Conservation (phyloP, 352 stramenopile genomes). For the Globisporangium megalacanthum region DNA sequence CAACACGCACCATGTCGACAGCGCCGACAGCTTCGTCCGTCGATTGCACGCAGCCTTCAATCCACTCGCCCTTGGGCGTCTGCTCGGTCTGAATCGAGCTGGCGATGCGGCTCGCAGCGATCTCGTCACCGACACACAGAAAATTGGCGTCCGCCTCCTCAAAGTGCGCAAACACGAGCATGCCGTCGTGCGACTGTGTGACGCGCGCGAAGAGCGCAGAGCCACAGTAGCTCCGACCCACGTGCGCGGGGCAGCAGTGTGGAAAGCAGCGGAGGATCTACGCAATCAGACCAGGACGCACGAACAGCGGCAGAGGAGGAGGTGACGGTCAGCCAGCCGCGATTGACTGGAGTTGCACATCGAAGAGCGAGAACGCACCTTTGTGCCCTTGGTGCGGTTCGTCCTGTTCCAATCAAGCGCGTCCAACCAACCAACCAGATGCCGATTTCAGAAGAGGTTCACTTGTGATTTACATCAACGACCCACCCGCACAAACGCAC, state of each 20-base stretch:
- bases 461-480: no score
- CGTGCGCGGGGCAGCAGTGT: conserved; percentile 59
- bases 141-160: conserved; percentile 33
- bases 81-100: conserved; percentile 50
- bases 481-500: no score
- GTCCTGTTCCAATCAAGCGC: conserved; percentile 17
- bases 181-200: conserved; percentile 12
- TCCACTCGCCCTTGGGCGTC: conserved; percentile 60
- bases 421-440: no score
- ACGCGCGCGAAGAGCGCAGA: conserved; percentile 42
- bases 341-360: background rate
- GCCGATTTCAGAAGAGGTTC: background rate
- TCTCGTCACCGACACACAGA: conserved; percentile 21
- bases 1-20: background rate
- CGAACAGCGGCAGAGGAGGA: background rate
- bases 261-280: conserved; percentile 72
- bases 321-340: background rate
- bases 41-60: conserved; percentile 28
- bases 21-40: background rate
- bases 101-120: conserved; percentile 22
- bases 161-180: conserved; percentile 51
- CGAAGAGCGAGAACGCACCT: conserved; percentile 10
- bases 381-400: conserved; percentile 47
- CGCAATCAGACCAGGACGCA: background rate
- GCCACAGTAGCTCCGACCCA: conserved; percentile 69